phyloP scores from a whole-genome alignment of 306 rosid genomes.

The Medicago arabica region DNA sequence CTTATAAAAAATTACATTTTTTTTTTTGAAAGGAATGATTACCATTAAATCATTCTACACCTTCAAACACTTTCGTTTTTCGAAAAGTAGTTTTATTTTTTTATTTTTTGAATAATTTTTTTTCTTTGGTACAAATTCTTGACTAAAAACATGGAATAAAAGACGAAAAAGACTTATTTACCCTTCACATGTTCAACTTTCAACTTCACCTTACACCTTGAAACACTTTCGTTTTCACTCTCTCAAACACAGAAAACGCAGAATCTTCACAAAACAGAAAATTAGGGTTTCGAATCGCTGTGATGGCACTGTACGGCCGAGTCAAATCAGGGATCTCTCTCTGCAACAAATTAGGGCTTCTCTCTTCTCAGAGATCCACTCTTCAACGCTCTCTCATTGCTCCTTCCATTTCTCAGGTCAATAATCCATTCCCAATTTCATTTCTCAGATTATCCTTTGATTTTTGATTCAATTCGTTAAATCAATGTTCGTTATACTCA shows the following conservation, averaged over 20 bases:
- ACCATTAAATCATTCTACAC: no score
- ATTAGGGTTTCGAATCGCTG: constrained; percentile 58
- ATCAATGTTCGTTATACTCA: neutral
- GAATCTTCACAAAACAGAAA: constrained; percentile 22
- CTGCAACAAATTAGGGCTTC: constrained; percentile 47
- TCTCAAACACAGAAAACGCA: constrained; percentile 3
- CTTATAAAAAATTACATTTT: no score
- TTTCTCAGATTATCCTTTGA: neutral
- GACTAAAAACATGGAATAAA: no score
- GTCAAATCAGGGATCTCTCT: constrained; percentile 69
- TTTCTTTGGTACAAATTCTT: no score
- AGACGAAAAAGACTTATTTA: neutral
- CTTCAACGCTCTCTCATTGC: constrained; percentile 51
- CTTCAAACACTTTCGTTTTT: no score
- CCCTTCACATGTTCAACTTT: neutral
- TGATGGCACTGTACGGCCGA: constrained; percentile 66
- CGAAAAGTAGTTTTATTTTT: no score
- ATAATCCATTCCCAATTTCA: neutral
- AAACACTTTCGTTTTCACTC: neutral
- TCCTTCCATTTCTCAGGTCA: constrained; percentile 57
- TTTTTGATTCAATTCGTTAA: neutral
- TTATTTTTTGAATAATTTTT: no score
- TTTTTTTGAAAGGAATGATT: no score
- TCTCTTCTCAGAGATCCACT: constrained; percentile 54
- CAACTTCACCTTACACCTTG: neutral